Percentiles rank a stretch among this genome's conserved stretches.
phyloP scores from a whole-genome alignment of 1,284 basidiomycete species.

The Phaffia rhodozyma region DNA sequence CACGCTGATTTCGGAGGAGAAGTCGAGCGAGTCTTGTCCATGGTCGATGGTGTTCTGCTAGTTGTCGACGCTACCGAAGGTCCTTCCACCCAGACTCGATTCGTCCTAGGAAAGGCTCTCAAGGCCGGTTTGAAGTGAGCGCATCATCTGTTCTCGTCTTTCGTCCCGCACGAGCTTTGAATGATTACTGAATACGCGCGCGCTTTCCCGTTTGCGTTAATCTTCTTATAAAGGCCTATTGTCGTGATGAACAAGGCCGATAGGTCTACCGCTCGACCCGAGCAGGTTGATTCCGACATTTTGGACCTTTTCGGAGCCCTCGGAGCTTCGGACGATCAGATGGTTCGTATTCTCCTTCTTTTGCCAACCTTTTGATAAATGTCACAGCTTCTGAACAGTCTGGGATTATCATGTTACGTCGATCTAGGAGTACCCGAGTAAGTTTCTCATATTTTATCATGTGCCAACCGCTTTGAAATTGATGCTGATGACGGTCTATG shows the following conservation, averaged over 20 bases:
- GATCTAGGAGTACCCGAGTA: too few species aligned
- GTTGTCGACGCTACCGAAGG: slow-evolving; percentile 19
- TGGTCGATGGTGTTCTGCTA: slow-evolving; percentile 18
- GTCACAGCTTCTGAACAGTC: too few species aligned
- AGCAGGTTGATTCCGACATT: slow-evolving; percentile 18
- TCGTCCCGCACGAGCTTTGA: background rate
- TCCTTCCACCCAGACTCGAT: slow-evolving; percentile 17
- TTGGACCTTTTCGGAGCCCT: slow-evolving; percentile 17
- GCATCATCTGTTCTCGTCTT: background rate
- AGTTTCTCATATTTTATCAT: too few species aligned
- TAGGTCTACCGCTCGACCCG: slow-evolving; percentile 15
- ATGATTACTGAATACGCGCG: background rate
- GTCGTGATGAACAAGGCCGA: slow-evolving; percentile 20
- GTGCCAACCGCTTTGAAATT: too few species aligned
- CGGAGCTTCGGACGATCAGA: slow-evolving; percentile 18
- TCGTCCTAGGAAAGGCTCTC: slow-evolving; percentile 18
- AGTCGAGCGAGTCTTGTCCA: slow-evolving; percentile 18
- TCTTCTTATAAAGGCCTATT: slow-evolving; percentile 5
- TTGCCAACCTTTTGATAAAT: too few species aligned
- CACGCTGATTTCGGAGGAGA: slow-evolving; percentile 19
- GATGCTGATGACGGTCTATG: too few species aligned
- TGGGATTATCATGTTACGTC: too few species aligned
- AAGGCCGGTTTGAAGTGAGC: slow-evolving; percentile 16
- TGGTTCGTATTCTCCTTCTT: background rate
- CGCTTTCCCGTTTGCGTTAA: background rate